A percentile compares a stretch with the other conserved stretches of the same genome.
These are phyloP conservation scores for Suillus brevipes DNA, from an alignment of 768 basidiomycete genomes.

Conservation along the genomic window DNA sequence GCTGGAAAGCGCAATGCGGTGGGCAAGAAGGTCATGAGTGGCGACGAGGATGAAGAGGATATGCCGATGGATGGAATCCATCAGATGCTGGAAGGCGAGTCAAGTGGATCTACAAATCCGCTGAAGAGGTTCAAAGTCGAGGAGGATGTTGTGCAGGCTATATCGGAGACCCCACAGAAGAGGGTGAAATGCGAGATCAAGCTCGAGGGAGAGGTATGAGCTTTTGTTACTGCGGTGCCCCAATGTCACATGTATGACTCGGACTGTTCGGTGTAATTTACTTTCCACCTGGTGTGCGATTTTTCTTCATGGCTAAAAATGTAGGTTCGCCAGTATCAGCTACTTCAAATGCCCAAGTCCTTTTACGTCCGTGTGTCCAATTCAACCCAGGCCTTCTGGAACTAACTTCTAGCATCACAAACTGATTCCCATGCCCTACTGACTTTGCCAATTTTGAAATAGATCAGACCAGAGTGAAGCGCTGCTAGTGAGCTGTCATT, in stretches of 20 bases:
- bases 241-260: neutral
- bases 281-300: neutral
- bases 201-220: conserved; percentile 8
- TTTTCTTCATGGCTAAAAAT: neutral
- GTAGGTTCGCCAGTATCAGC: neutral
- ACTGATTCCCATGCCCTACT: too few species aligned
- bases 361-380: neutral
- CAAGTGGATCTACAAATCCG: conserved; percentile 6
- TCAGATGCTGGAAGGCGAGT: conserved; percentile 7
- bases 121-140: conserved; percentile 21
- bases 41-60: conserved; percentile 5
- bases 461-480: too few species aligned
- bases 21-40: conserved; percentile 13
- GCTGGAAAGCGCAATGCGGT: conserved; percentile 16
- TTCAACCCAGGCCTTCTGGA: too few species aligned
- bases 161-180: conserved; percentile 28
- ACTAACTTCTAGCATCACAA: too few species aligned
- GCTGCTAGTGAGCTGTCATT: too few species aligned
- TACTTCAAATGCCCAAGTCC: neutral
- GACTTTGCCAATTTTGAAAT: too few species aligned
- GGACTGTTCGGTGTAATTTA: neutral
- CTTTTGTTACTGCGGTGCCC: neutral
- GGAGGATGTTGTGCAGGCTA: conserved; percentile 29
- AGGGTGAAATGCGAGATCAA: conserved; percentile 23
- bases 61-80: conserved; percentile 5